Evolutionary conservation across 352 stramenopile species (phyloP).

Genomic region (Phytophthora nicotianae): DNA sequence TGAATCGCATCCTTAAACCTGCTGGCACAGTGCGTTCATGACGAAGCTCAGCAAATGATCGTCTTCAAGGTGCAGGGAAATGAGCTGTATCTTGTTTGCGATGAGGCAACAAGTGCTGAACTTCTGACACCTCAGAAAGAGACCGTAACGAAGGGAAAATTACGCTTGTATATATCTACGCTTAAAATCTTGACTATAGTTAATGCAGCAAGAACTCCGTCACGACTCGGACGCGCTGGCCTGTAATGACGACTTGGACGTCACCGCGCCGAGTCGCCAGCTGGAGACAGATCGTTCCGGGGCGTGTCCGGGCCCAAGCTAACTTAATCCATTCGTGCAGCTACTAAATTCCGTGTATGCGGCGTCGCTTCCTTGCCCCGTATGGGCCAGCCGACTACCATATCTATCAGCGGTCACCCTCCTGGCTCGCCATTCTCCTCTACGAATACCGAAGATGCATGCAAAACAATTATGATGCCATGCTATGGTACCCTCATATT

Average conservation of each 20-base stretch:
- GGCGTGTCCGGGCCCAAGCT: constrained; percentile 4
- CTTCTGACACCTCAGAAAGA: constrained; percentile 4
- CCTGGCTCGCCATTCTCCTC: constrained; percentile 2
- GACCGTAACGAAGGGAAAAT: constrained; percentile 16
- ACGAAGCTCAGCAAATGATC: constrained; percentile 8
- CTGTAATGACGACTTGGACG: constrained; percentile 16
- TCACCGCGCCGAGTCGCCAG: not conserved
- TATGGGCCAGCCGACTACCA: constrained; percentile 5
- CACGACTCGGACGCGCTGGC: constrained; percentile 5
- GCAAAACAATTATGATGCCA: constrained; percentile 16
- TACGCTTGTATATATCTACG: constrained; percentile 12
- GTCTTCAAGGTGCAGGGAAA: not conserved
- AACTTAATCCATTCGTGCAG: constrained; percentile 18
- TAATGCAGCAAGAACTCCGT: constrained; percentile 11
- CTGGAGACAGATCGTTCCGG: constrained; percentile 23
- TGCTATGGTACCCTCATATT: constrained; percentile 48
- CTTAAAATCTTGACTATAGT: constrained; percentile 33
- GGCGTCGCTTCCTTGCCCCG: not conserved
- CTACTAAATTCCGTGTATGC: constrained; percentile 7
- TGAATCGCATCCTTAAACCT: constrained; percentile 24
- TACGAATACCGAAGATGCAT: constrained; percentile 6
- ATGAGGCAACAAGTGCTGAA: constrained; percentile 16
- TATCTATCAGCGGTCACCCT: too few species aligned
- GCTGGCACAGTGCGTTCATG: constrained; percentile 10
- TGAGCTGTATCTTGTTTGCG: constrained; percentile 8